These are phyloP conservation scores for Stenogyne calaminthoides DNA, from an alignment of 305 asterid genomes.

Conservation along the genomic window DNA sequence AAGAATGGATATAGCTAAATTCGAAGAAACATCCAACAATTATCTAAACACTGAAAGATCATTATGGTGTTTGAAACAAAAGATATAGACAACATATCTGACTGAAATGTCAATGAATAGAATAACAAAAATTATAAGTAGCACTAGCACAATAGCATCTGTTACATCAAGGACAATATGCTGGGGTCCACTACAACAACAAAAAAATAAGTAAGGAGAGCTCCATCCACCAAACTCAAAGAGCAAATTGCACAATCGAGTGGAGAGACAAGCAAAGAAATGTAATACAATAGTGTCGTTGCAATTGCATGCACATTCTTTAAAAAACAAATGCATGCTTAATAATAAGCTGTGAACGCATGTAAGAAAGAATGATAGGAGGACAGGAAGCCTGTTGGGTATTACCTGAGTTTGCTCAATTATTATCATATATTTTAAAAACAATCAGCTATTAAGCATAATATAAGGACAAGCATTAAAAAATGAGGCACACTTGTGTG, in stretches of 20 bases:
- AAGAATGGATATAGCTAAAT: slow-evolving; percentile 22
- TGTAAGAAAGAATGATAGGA: background rate
- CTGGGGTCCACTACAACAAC: background rate
- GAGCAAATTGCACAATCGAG: background rate
- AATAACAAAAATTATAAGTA: background rate
- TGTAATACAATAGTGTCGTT: background rate
- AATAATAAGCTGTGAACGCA: background rate
- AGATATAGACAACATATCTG: background rate
- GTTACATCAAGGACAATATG: background rate
- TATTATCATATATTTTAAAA: background rate
- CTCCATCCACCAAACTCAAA: background rate
- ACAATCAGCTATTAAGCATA: background rate
- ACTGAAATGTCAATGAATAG: background rate
- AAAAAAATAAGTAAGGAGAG: background rate
- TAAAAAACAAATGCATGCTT: background rate
- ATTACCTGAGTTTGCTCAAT: background rate
- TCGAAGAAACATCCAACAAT: background rate
- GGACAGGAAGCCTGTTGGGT: background rate
- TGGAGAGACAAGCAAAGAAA: background rate
- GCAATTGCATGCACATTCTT: slow-evolving; percentile 8
- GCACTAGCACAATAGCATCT: background rate
- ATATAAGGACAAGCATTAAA: background rate
- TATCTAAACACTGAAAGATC: background rate
- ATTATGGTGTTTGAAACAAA: background rate
- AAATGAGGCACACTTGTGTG: too few species aligned